A percentile compares a stretch with the other conserved stretches of the same genome.
These are phyloP conservation scores for Kockovaella imperatae DNA, from an alignment of 768 basidiomycete genomes.

Conservation along the genomic window DNA sequence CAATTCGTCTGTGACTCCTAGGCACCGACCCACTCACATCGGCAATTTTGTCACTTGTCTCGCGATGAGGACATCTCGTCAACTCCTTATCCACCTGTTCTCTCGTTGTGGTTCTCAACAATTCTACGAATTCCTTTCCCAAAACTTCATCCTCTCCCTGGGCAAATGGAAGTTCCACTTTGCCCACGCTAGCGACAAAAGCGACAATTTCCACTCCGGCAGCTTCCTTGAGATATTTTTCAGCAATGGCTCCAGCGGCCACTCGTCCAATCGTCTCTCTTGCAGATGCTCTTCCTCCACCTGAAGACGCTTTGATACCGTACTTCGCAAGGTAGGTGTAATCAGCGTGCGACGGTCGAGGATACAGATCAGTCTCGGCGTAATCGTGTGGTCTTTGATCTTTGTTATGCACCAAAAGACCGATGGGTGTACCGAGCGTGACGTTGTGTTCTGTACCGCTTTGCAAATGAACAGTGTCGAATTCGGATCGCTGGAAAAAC, in stretches of 20 bases:
- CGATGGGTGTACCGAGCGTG: constrained; percentile 95
- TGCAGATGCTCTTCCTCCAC: constrained; percentile 89
- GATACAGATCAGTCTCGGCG: constrained; percentile 94
- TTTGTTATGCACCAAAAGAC: constrained; percentile 91
- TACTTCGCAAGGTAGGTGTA: constrained; percentile 98
- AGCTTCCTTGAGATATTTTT: constrained; percentile 79
- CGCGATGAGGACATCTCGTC: constrained; percentile 82
- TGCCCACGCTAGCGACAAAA: constrained; percentile 93
- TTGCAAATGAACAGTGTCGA: constrained; percentile 85
- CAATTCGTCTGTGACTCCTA: not conserved
- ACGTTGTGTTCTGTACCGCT: constrained; percentile 89
- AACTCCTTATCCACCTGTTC: constrained; percentile 78
- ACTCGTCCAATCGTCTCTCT: constrained; percentile 98
- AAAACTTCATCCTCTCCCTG: constrained; percentile 66
- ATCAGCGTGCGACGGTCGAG: constrained; percentile 94
- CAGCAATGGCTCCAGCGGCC: constrained; percentile 95
- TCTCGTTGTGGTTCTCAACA: constrained; percentile 71
- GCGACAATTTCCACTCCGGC: constrained; percentile 92
- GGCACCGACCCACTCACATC: constrained; percentile 51
- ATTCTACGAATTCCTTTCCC: constrained; percentile 64
- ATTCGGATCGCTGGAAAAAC: constrained; percentile 71
- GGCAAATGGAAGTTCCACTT: constrained; percentile 62
- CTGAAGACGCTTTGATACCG: constrained; percentile 91
- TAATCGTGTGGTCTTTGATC: constrained; percentile 98
- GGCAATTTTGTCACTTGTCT: constrained; percentile 84